Base-by-base conservation (phyloP, 2,329 filamentous ascomycete genomes). In the Coniochaeta sp. region DNA sequence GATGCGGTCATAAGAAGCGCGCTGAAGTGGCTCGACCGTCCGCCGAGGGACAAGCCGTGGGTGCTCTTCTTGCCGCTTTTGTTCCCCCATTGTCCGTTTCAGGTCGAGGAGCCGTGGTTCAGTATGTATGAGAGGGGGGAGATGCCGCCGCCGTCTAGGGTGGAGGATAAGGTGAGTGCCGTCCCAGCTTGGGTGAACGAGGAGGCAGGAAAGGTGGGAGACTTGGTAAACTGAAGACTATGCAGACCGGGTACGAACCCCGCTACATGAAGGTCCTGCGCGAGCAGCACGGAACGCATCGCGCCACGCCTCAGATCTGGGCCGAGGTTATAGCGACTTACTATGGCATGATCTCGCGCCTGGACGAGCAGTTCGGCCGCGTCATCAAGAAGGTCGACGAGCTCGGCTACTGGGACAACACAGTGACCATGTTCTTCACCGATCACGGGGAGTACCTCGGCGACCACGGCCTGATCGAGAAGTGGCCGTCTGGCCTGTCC, bases 91-190 rank as follows among this genome's bases (percentile, higher is more conserved):
- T 77, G 74, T n/a, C 77, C 77, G 0, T 80, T 80, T 38, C 69
- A 75, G 24, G 76, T 79, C 1, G 78, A 81, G 60, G 77, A 79
- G 65, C 77, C 77, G 0, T 79, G 74, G 59, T 79, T 79, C 60
- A 76, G 72, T 11, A 78, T 78, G 75, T 78, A 80, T 57, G 69
- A 76, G 33, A 71, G 76, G 3, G 58, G 64, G 0, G 58, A 67
- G 1, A 69, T 76, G 47, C 64, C 67, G 0, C 34, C 28, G 3
- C 47, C 47, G 47, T 28, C 22, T 1, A 26, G 26, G 47, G 5
- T 62, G 24, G 63, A 59, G 1, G 63, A 60, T 31, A 50, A 62
- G 57, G 61, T 64, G 50, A 57, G 61, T 43, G 38, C 17, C 17
- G 38, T 12, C 12, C 34, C 34, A 12, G 34, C 7, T 36, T 36